Evolutionary conservation across 1,139 yeast genomes (phyloP).

Genomic region (Pichia sp.): DNA sequence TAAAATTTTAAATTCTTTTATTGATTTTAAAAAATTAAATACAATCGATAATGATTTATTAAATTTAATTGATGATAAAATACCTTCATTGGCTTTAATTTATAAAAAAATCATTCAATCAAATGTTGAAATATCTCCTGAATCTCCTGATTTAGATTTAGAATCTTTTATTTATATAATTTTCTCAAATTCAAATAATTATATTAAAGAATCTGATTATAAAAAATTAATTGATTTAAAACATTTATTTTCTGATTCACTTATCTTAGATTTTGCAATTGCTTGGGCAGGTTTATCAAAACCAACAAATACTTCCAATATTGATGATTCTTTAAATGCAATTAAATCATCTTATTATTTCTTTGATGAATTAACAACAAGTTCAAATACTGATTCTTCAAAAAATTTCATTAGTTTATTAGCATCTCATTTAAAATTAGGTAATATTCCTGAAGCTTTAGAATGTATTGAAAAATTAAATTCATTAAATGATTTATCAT

Average conservation of each 20-base stretch:
- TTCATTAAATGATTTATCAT: slow-evolving; percentile 21
- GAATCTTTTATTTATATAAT: slow-evolving; percentile 10
- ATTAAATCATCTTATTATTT: slow-evolving; percentile 26
- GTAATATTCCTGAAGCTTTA: slow-evolving; percentile 37
- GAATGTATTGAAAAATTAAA: slow-evolving; percentile 31
- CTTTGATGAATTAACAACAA: slow-evolving; percentile 27
- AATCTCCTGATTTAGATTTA: slow-evolving; percentile 13
- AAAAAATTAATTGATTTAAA: slow-evolving; percentile 7
- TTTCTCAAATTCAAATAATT: slow-evolving; percentile 4
- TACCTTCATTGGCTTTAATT: slow-evolving; percentile 11
- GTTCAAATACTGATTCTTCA: slow-evolving; percentile 23
- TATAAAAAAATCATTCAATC: slow-evolving; percentile 10
- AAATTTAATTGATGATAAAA: slow-evolving; percentile 8
- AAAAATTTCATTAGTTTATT: slow-evolving; percentile 34
- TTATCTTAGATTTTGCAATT: slow-evolving; percentile 24
- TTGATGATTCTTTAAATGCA: slow-evolving; percentile 15
- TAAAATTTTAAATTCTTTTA: slow-evolving; percentile 6
- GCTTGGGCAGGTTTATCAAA: slow-evolving; percentile 24
- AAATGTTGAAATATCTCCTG: not conserved
- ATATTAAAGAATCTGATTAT: slow-evolving; percentile 5
- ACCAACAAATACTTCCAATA: not conserved
- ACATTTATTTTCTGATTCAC: slow-evolving; percentile 19
- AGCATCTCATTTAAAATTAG: slow-evolving; percentile 35
- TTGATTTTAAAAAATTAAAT: slow-evolving; percentile 7
- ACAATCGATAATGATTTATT: slow-evolving; percentile 5